Conservation (phyloP, 768 basidiomycete genomes). For the Suillus cothurnatus region DNA sequence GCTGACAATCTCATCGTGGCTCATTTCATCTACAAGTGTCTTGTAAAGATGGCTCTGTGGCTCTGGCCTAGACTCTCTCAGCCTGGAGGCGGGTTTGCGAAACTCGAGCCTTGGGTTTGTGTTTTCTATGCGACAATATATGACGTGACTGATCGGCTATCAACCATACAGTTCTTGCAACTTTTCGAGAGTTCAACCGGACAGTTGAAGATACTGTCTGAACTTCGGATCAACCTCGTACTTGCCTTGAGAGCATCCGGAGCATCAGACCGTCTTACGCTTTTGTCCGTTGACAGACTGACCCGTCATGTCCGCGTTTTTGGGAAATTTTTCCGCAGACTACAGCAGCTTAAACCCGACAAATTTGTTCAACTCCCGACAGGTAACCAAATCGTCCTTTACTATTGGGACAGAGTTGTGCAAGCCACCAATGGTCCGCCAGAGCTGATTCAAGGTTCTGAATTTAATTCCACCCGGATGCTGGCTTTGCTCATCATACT, state of each 20-base stretch:
- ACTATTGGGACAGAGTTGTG: constrained; percentile 81
- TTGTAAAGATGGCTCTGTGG: constrained; percentile 73
- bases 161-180: constrained; percentile 50
- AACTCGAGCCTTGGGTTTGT: constrained; percentile 58
- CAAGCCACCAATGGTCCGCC: constrained; percentile 61
- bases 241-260: constrained; percentile 42
- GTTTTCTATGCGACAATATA: neutral
- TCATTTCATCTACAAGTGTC: constrained; percentile 75
- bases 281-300: constrained; percentile 54
- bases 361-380: constrained; percentile 66
- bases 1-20: constrained; percentile 54
- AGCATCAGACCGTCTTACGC: constrained; percentile 36
- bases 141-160: constrained; percentile 3
- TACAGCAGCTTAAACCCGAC: constrained; percentile 61
- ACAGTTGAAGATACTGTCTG: constrained; percentile 57
- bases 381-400: constrained; percentile 70
- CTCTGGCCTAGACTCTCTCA: constrained; percentile 58
- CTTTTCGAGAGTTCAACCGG: constrained; percentile 61
- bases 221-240: constrained; percentile 58
- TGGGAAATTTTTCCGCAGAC: constrained; percentile 78
- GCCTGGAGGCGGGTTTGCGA: constrained; percentile 43
- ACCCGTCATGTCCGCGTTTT: constrained; percentile 71
- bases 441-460: constrained; percentile 59
- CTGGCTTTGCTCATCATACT: neutral
- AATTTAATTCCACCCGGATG: neutral